Base-by-base conservation (phyloP, 352 stramenopile species). In the Pythium plurisporium region DNA sequence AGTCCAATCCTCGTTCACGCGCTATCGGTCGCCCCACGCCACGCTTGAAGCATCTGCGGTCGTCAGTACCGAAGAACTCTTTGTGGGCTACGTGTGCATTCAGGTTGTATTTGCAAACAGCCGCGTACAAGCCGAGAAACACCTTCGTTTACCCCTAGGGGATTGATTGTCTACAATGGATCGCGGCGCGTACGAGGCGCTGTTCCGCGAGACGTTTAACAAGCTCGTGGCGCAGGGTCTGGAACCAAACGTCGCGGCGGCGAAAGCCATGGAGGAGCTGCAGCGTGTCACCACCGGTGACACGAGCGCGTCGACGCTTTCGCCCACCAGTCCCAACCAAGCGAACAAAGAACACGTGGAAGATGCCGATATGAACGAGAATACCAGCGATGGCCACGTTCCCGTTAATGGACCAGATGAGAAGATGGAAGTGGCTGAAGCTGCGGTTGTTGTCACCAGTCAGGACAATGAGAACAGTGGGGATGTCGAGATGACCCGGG, bases 241-340 rank as follows among this genome's bases (percentile, higher is more conserved):
- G 9, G 66, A 71, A 7, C 79, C 77, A 1, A 89, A 88, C 36
- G 77, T 85, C 37, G 82, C 82, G 0, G 82, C 78, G 2, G 79
- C 79, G 15, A 57, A 58, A 23, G 72, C 82, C 2, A 65, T 91
- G 52, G 61, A 75, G 34, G 64, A 78, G 48, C 56, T 89, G 59
- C 76, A 89, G 55, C 68, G 74, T 17, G 42, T 63, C 14, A 54
- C 59, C 25, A 40, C 17, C 19, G 34, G 36, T 17, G 37, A 23
- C 10, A 15, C 15, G 4, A 49, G 9, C 4, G n/a, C n/a, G n/a
- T n/a, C n/a, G n/a, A n/a, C n/a, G n/a, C n/a, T n/a, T n/a, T n/a
- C n/a, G n/a, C n/a, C n/a, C n/a, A n/a, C n/a, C 22, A 20, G 30
- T 27, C 23, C 46, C 10, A 47, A 43, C 15, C 40, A 55, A 14